These are phyloP conservation scores for Nicotiana benthamiana DNA, from an alignment of 257 asterid genomes.

Conservation along the genomic window DNA sequence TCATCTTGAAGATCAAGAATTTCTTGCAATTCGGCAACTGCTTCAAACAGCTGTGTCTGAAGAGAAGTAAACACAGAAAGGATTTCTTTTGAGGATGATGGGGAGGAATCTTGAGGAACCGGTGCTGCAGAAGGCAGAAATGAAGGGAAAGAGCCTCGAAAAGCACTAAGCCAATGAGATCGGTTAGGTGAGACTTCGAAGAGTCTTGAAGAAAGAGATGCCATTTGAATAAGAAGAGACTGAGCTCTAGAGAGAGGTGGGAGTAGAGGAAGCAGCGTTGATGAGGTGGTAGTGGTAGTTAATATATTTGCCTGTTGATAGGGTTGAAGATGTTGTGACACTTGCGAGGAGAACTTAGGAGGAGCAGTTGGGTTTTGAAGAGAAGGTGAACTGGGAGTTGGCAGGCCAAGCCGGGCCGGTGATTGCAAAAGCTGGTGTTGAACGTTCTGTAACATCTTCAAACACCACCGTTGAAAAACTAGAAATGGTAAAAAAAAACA, in stretches of 20 bases:
- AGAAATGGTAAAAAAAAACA: not conserved
- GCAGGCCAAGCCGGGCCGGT: conserved; percentile 87
- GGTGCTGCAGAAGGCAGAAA: conserved; percentile 63
- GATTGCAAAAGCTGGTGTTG: conserved; percentile 87
- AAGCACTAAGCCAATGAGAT: conserved; percentile 74
- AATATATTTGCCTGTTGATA: conserved; percentile 36
- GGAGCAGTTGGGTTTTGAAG: conserved; percentile 47
- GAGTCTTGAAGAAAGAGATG: conserved; percentile 68
- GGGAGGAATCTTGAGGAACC: conserved; percentile 35
- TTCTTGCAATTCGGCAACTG: conserved; percentile 82
- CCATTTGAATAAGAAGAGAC: conserved; percentile 75
- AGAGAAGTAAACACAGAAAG: conserved; percentile 49
- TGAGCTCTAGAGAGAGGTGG: conserved; percentile 95
- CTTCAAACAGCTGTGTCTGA: conserved; percentile 81
- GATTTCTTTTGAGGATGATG: conserved; percentile 63
- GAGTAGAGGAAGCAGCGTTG: conserved; percentile 82
- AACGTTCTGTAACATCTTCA: conserved; percentile 57
- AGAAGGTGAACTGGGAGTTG: conserved; percentile 84
- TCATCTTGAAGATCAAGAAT: conserved; percentile 92
- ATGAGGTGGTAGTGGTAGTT: conserved; percentile 46
- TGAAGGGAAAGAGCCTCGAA: conserved; percentile 73
- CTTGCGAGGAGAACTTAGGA: conserved; percentile 58
- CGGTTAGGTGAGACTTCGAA: conserved; percentile 84
- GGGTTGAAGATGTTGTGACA: conserved; percentile 32
- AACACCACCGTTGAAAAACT: not conserved